These are phyloP conservation scores for Pythium myriotylum DNA, from an alignment of 352 stramenopile genomes.

Conservation along the genomic window DNA sequence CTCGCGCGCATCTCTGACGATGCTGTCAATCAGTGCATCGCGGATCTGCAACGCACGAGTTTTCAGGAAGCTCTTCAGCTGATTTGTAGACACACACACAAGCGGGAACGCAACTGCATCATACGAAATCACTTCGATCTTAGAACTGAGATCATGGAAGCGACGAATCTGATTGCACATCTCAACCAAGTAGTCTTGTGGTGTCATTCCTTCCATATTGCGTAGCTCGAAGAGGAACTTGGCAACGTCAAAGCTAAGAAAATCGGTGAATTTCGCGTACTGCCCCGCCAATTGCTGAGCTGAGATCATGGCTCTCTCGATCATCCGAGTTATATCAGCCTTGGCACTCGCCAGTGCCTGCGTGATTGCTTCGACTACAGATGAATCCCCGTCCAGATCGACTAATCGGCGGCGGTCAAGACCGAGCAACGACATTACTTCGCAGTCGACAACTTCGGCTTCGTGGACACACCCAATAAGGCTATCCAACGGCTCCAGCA, in stretches of 20 bases:
- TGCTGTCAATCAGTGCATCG: slow-evolving; percentile 78
- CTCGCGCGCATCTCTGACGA: slow-evolving; percentile 75
- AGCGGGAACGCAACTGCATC: slow-evolving; percentile 80
- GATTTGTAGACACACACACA: slow-evolving; percentile 70
- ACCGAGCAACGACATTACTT: slow-evolving; percentile 89
- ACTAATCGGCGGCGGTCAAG: slow-evolving; percentile 66
- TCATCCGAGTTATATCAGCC: slow-evolving; percentile 48
- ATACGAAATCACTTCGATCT: slow-evolving; percentile 68
- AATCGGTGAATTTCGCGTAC: slow-evolving; percentile 82
- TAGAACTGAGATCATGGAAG: slow-evolving; percentile 72
- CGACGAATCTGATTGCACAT: slow-evolving; percentile 71
- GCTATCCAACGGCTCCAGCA: slow-evolving; percentile 81
- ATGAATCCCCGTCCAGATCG: slow-evolving; percentile 44
- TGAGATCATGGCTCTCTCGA: slow-evolving; percentile 64
- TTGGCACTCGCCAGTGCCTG: slow-evolving; percentile 54
- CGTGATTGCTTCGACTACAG: slow-evolving; percentile 53
- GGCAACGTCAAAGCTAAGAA: slow-evolving; percentile 79
- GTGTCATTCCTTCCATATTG: slow-evolving; percentile 25
- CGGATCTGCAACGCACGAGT: slow-evolving; percentile 68
- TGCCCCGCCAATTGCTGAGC: slow-evolving; percentile 67
- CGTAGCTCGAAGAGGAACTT: slow-evolving; percentile 75
- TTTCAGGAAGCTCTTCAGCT: slow-evolving; percentile 75
- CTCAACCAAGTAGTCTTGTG: slow-evolving; percentile 37
- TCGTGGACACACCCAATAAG: slow-evolving; percentile 77
- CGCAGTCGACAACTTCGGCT: slow-evolving; percentile 86